Evolutionary conservation across 805 yeast species (phyloP), one percentile per base, ranked within the genome.

Genomic region (Kurtzmaniella cleridarum): DNA sequence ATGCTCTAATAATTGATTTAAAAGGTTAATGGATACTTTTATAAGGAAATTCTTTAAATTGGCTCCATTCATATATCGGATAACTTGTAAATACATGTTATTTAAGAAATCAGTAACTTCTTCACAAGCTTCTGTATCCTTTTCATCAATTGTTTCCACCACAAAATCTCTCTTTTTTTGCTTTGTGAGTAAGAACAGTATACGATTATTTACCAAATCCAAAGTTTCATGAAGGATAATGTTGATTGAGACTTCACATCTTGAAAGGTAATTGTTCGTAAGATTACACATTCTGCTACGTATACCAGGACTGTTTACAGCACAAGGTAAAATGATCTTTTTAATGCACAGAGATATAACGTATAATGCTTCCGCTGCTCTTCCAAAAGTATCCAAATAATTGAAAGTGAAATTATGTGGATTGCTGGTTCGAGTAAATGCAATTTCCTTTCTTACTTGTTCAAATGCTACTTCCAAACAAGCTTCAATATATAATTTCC

Each of bases 131-230:
- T 74, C 73, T 0, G 95, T 86, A 49, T 81, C 85, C 35, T 81
- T 81, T 41, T 75, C 76, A 38, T 54, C 61, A 45, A 62, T 63
- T 15, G 50, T 55, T 27, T 55, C 78, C 55, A 58, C 67, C 27
- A 58, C 47, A 52, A 79, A 86, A 54, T 91, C 97, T 45, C 79
- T 84, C 54, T 76, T 77, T 58, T 80, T 81, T 54, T 90, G 96
- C 47, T 76, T 78, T 17, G 80, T 64, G 15, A 81, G 63, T 14
- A 62, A 55, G 34, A 46, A 51, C 5, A 63, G 52, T 31, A 86
- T 67, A 43, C 79, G 72, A 17, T 66, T 66, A 10, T 76, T 66
- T n/a, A 75, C 66, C 30, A 80, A 49, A 5, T 71, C 76, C 12
- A 80, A 58, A 0, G 84, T 66, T 32, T 79, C 86, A 38, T 71